Evolutionary conservation across 345 rosid species (phyloP).

Genomic region (Corchorus olitorius): DNA sequence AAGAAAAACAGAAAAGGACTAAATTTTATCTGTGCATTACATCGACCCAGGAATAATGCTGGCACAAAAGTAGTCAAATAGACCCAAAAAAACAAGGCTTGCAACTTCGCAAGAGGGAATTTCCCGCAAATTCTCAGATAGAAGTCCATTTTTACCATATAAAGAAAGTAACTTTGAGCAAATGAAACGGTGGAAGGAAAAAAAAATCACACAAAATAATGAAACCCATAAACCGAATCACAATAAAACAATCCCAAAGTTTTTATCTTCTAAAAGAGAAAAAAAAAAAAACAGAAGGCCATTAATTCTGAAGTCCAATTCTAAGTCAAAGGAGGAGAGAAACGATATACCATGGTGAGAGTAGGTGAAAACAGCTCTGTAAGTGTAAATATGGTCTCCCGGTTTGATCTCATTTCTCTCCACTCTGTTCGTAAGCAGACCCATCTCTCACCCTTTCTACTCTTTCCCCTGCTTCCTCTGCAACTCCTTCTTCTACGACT

Average conservation of each 20-base stretch:
- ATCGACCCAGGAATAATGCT: not conserved
- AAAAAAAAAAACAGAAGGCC: not conserved
- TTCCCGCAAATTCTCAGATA: not conserved
- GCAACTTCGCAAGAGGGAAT: not conserved
- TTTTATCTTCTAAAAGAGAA: not conserved
- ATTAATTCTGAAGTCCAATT: not conserved
- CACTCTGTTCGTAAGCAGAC: slow-evolving; percentile 74
- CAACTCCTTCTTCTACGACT: not conserved
- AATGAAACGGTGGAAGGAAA: not conserved
- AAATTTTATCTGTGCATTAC: not conserved
- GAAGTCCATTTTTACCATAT: not conserved
- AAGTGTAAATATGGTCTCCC: slow-evolving; percentile 96
- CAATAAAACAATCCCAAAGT: not conserved
- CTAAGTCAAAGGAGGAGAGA: slow-evolving; percentile 10
- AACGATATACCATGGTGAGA: slow-evolving; percentile 80
- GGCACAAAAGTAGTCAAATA: not conserved
- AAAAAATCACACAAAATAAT: not conserved
- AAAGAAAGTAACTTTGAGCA: not conserved
- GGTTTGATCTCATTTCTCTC: slow-evolving; percentile 75
- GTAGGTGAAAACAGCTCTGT: slow-evolving; percentile 91
- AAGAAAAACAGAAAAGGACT: not conserved
- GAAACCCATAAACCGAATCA: slow-evolving; percentile 5
- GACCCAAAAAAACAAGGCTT: not conserved
- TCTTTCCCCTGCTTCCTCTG: not conserved
- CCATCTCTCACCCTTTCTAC: slow-evolving; percentile 53